Base-by-base conservation (phyloP, 2,329 filamentous ascomycete species). In the Fusarium algeriense region DNA sequence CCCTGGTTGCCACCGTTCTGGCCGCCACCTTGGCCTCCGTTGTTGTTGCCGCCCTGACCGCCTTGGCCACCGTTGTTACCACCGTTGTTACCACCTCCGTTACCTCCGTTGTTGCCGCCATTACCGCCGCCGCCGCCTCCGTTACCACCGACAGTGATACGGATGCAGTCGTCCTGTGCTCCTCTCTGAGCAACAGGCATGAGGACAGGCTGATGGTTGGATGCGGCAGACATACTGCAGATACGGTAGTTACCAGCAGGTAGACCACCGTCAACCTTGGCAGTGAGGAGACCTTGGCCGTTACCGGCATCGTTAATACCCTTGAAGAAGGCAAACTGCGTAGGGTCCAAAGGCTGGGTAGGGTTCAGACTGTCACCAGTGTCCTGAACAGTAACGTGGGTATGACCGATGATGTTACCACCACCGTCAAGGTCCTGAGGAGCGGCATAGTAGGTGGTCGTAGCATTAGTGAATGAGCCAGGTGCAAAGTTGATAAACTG, bases 141-240 rank as follows among this genome's bases (percentile, higher is more conserved):
- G 44, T 77, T 73, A 6, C 69, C 75, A n/a, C 75, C 78, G n/a
- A 89, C 88, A 46, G 84, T 87, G 76, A 91, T 88, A 75, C 88
- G 88, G 54, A 85, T 81, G 77, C 89, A 91, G 77, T 91, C 89
- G 74, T 92, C 90, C 78, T 91, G 89, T 48, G 87, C 84, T 80
- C 90, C 90, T 79, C 90, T 87, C 81, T 91, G 89, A 60, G 90
- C 89, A 57, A 91, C 86, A 55, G 89, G 88, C 89, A 91, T 91
- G 59, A 90, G 77, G 13, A 90, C 88, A 61, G 88, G 88, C 81
- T 91, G 89, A 76, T 92, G 90, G 83, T 91, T 92, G 73, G 88
- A 82, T n/a, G 90, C 81, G 66, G 85, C 81, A 32, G 85, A 84
- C 87, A 92, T 90, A 75, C 86, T 88, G 84, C 90, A 92, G 67